A percentile compares a stretch with the other conserved stretches of the same genome.
phyloP scores from a whole-genome alignment of 2,329 filamentous ascomycete genomes.

The Rugonectria rugulosa region DNA sequence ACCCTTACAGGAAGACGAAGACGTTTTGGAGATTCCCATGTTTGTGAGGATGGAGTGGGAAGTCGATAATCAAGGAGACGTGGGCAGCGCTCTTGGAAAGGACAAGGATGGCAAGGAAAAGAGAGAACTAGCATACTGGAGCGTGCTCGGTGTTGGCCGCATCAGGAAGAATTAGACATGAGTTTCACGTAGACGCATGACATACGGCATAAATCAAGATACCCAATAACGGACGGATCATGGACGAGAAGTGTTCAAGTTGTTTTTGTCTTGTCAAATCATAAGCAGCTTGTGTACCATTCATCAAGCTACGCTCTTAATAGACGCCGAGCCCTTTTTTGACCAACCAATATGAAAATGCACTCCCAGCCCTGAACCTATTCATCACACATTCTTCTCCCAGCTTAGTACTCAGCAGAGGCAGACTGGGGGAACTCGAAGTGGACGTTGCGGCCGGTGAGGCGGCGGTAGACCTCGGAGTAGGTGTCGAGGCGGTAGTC shows the following conservation, averaged over 20 bases:
- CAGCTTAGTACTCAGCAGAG: conserved; percentile 79
- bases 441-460: conserved; percentile 94
- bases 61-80: conserved; percentile 71
- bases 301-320: conserved; percentile 57
- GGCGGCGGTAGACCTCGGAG: conserved; percentile 97
- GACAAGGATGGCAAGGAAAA: conserved; percentile 75
- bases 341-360: conserved; percentile 49
- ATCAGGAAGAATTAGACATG: conserved; percentile 63
- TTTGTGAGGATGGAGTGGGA: conserved; percentile 95
- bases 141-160: conserved; percentile 85
- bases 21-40: conserved; percentile 86
- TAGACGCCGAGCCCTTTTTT: conserved; percentile 59
- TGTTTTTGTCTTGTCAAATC: conserved; percentile 47
- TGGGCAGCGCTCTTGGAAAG: conserved; percentile 59
- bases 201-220: conserved; percentile 47
- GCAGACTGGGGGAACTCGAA: conserved; percentile 97
- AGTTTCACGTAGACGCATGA: conserved; percentile 22
- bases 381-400: conserved; percentile 25
- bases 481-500: conserved; percentile 99
- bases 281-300: conserved; percentile 55
- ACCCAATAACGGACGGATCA: conserved; percentile 46
- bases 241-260: conserved; percentile 42
- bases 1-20: conserved; percentile 66
- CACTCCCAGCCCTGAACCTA: conserved; percentile 41
- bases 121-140: conserved; percentile 94